These are phyloP conservation scores for Tolypocladium pustulatum DNA, from an alignment of 2,329 filamentous ascomycete genomes.

Conservation along the genomic window DNA sequence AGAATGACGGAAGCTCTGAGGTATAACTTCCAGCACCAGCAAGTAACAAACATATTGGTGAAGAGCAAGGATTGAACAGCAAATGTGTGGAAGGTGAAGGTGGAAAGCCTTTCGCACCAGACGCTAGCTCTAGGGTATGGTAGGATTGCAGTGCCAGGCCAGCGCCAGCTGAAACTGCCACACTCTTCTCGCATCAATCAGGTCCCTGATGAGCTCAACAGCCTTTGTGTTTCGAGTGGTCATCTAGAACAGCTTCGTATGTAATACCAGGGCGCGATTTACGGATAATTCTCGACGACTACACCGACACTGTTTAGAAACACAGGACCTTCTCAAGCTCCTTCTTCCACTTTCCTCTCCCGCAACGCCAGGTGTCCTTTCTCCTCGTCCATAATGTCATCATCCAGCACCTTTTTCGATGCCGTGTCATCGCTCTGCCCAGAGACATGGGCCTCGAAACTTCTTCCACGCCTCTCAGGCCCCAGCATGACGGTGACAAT, in stretches of 20 bases:
- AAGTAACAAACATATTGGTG: too few species aligned
- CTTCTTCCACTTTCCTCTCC: slow-evolving; percentile 1
- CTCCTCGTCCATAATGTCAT: slow-evolving; percentile 15
- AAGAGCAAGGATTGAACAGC: too few species aligned
- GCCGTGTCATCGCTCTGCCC: slow-evolving; percentile 17
- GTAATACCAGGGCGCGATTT: neutral
- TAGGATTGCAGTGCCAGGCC: too few species aligned
- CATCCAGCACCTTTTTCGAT: slow-evolving; percentile 16
- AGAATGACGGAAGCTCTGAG: too few species aligned
- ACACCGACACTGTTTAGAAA: neutral
- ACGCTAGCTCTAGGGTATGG: too few species aligned
- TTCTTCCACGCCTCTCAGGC: slow-evolving; percentile 61
- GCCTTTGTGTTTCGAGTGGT: neutral
- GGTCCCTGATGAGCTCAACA: neutral
- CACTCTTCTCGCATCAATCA: too few species aligned
- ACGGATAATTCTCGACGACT: neutral
- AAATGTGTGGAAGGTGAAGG: too few species aligned
- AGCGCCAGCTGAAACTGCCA: too few species aligned
- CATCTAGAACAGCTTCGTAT: neutral
- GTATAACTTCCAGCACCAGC: too few species aligned
- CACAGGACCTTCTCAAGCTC: too few species aligned
- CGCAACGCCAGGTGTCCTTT: slow-evolving; percentile 12
- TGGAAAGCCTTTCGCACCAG: too few species aligned
- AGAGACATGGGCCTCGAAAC: slow-evolving; percentile 50
- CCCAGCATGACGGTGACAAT: slow-evolving; percentile 57